These are phyloP conservation scores for Monilinia vaccinii-corymbosi DNA, from an alignment of 2,329 filamentous ascomycete genomes.

Conservation along the genomic window DNA sequence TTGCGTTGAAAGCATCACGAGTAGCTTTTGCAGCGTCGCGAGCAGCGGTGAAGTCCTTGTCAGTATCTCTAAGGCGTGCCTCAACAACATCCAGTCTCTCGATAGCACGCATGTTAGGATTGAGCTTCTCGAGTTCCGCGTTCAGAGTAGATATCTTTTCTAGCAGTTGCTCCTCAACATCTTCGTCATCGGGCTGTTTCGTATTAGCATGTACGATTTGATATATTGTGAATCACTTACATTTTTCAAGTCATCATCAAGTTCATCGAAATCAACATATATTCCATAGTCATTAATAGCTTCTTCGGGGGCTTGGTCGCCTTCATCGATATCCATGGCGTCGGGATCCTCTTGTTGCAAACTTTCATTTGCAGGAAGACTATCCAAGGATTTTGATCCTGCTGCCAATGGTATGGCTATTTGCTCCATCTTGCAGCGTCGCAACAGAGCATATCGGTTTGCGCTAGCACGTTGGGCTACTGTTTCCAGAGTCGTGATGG, in stretches of 20 bases:
- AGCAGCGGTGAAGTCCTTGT: slow-evolving; percentile 82
- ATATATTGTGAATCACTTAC: slow-evolving; percentile 42
- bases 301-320: slow-evolving; percentile 52
- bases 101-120: slow-evolving; percentile 92
- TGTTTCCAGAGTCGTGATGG: slow-evolving; percentile 70
- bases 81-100: slow-evolving; percentile 84
- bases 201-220: slow-evolving; percentile 27
- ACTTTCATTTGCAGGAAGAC: slow-evolving; percentile 79
- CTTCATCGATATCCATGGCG: slow-evolving; percentile 86
- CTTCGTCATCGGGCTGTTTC: slow-evolving; percentile 54
- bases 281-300: slow-evolving; percentile 86
- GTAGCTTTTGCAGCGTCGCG: slow-evolving; percentile 64
- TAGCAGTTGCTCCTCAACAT: slow-evolving; percentile 64
- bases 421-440: slow-evolving; percentile 88
- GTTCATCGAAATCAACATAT: slow-evolving; percentile 70
- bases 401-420: slow-evolving; percentile 72
- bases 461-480: slow-evolving; percentile 80
- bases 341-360: slow-evolving; percentile 70
- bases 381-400: slow-evolving; percentile 64
- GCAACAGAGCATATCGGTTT: slow-evolving; percentile 72
- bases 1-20: slow-evolving; percentile 72
- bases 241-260: slow-evolving; percentile 75
- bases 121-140: slow-evolving; percentile 81
- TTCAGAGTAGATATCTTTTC: slow-evolving; percentile 69
- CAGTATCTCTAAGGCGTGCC: slow-evolving; percentile 69